phyloP scores from a whole-genome alignment of 805 yeast genomes.

The Saturnispora besseyi region DNA sequence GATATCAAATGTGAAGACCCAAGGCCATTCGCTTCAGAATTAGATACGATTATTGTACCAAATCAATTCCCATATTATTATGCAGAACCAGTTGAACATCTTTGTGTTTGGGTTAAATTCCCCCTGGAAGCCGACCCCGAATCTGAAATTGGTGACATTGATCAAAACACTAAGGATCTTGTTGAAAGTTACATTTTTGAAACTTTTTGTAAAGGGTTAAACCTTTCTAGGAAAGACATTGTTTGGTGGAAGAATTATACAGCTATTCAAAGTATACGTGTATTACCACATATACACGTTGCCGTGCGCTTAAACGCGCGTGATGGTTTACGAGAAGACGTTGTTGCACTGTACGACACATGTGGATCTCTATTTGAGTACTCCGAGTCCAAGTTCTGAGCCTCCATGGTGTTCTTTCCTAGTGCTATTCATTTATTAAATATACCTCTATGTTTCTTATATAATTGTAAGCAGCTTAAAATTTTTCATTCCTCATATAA shows the following conservation, averaged over 20 bases:
- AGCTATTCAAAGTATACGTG: constrained; percentile 55
- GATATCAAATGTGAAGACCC: constrained; percentile 26
- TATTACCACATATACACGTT: constrained; percentile 65
- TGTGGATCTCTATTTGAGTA: constrained; percentile 11
- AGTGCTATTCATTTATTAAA: neutral
- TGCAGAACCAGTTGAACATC: constrained; percentile 41
- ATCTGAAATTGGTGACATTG: constrained; percentile 44
- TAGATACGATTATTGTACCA: constrained; percentile 37
- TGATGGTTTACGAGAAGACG: neutral
- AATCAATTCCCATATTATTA: constrained; percentile 67
- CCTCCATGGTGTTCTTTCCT: neutral
- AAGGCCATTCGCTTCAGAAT: constrained; percentile 32
- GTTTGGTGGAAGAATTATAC: constrained; percentile 72
- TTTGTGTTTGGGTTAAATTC: constrained; percentile 61
- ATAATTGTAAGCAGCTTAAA: neutral
- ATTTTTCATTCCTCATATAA: neutral
- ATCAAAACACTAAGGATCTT: constrained; percentile 30
- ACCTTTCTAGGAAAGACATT: constrained; percentile 31
- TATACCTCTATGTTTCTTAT: neutral
- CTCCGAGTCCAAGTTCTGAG: constrained; percentile 8
- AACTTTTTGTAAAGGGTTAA: constrained; percentile 41
- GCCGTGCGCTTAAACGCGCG: constrained; percentile 33
- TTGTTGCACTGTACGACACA: constrained; percentile 4
- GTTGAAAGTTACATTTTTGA: constrained; percentile 38
- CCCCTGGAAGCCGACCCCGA: constrained; percentile 43